Evolutionary conservation across 1,139 yeast genomes (phyloP).

Genomic region (Hanseniaspora sp.): DNA sequence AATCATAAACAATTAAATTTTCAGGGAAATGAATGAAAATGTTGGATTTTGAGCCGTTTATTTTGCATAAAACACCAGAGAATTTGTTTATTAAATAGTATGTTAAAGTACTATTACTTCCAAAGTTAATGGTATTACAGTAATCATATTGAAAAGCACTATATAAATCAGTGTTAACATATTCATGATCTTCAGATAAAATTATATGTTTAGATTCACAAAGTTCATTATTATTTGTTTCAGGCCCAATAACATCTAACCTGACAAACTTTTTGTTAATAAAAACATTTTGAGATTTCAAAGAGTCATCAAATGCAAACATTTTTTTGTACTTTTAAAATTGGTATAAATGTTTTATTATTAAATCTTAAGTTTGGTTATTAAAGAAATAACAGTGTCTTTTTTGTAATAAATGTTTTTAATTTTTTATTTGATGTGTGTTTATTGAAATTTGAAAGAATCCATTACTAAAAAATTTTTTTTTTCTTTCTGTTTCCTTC

Average conservation of each 20-base stretch:
- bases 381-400: too few species aligned
- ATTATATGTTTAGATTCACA: background rate
- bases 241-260: conserved; percentile 3
- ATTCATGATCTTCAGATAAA: background rate
- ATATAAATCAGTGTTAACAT: background rate
- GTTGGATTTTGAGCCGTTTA: background rate
- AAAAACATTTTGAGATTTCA: background rate
- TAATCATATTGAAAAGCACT: background rate
- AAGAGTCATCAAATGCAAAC: too few species aligned
- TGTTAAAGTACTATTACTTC: background rate
- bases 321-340: too few species aligned
- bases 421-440: too few species aligned
- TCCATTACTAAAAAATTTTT: too few species aligned
- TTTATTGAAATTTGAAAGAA: too few species aligned
- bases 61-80: background rate
- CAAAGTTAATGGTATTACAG: conserved; percentile 7
- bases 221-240: background rate
- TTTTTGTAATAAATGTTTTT: too few species aligned
- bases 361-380: too few species aligned
- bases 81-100: background rate
- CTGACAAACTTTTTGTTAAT: background rate
- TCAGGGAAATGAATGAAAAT: conserved; percentile 3
- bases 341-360: too few species aligned
- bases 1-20: background rate
- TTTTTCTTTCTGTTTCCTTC: too few species aligned